These are phyloP conservation scores for Pyricularia grisea DNA, from an alignment of 2,329 filamentous ascomycete genomes.

Conservation along the genomic window DNA sequence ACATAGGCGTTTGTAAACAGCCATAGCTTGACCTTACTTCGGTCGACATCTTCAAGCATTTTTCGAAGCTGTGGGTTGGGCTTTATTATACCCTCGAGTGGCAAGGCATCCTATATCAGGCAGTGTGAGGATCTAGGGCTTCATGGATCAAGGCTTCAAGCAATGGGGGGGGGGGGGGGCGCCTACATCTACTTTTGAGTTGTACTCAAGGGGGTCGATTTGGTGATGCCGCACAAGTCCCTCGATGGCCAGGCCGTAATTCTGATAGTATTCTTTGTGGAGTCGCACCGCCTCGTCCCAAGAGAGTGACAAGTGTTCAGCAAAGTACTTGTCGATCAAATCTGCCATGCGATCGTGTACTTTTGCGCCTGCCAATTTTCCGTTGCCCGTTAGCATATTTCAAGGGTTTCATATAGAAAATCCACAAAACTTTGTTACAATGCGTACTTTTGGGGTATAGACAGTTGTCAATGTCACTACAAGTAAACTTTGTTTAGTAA, in stretches of 20 bases:
- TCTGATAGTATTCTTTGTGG: slow-evolving; percentile 87
- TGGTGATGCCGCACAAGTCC: slow-evolving; percentile 89
- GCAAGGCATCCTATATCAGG: slow-evolving; percentile 60
- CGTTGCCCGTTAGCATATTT: slow-evolving; percentile 4
- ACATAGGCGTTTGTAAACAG: slow-evolving; percentile 95
- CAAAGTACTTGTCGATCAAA: slow-evolving; percentile 61
- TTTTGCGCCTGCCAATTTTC: slow-evolving; percentile 47
- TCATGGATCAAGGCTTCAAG: too few relatives aligned
- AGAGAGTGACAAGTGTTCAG: slow-evolving; percentile 62
- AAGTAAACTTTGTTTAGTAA: slow-evolving; percentile 28
- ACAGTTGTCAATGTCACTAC: slow-evolving; percentile 98
- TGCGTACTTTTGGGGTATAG: slow-evolving; percentile 72
- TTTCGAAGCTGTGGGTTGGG: slow-evolving; percentile 65
- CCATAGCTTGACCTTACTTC: slow-evolving; percentile 77
- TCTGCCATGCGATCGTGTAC: slow-evolving; percentile 84
- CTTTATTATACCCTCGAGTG: slow-evolving; percentile 74
- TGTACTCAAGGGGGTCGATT: slow-evolving; percentile 92
- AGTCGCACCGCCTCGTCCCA: slow-evolving; percentile 74
- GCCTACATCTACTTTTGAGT: slow-evolving; percentile 66
- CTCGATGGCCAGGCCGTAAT: slow-evolving; percentile 95
- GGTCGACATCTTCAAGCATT: slow-evolving; percentile 76
- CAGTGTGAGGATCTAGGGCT: background rate
- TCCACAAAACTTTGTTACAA: background rate
- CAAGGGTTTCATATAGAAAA: background rate
- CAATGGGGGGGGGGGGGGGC: background rate